Evolutionary conservation across 495 filamentous ascomycete genomes (phyloP).

Genomic region (Amphirosellinia nigrospora): DNA sequence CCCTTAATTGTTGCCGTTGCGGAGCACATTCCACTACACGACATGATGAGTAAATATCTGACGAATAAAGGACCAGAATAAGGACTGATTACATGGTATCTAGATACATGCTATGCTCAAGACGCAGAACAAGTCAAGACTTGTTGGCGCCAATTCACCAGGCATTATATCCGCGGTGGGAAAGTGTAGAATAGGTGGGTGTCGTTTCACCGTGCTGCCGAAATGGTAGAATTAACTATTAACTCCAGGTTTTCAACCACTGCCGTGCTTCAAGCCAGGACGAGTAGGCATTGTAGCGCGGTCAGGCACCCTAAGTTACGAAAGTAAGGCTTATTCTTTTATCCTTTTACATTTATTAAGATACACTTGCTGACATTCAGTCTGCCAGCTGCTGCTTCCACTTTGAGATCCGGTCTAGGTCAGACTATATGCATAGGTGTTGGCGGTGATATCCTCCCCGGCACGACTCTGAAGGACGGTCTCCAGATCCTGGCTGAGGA

Average conservation of each 20-base stretch:
- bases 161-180: slow-evolving; percentile 86
- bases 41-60: slow-evolving; percentile 62
- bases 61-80: background rate
- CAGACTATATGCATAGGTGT: slow-evolving; percentile 88
- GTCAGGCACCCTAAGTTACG: slow-evolving; percentile 88
- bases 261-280: slow-evolving; percentile 76
- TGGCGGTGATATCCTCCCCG: slow-evolving; percentile 84
- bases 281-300: slow-evolving; percentile 83
- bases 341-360: background rate
- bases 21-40: slow-evolving; percentile 88
- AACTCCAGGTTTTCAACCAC: slow-evolving; percentile 71
- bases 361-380: background rate
- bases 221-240: background rate
- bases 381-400: slow-evolving; percentile 71
- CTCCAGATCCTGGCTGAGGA: slow-evolving; percentile 76
- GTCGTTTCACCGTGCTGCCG: background rate
- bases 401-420: slow-evolving; percentile 79
- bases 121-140: slow-evolving; percentile 78
- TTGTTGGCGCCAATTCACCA: slow-evolving; percentile 86
- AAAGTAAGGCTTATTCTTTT: slow-evolving; percentile 43
- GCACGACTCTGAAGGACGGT: slow-evolving; percentile 81
- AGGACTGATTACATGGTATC: slow-evolving; percentile 26
- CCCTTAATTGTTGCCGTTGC: slow-evolving; percentile 88
- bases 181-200: slow-evolving; percentile 73
- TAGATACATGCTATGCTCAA: slow-evolving; percentile 76